Conservation (phyloP, 2,329 filamentous ascomycete species). For the Xylariaceae sp. region DNA sequence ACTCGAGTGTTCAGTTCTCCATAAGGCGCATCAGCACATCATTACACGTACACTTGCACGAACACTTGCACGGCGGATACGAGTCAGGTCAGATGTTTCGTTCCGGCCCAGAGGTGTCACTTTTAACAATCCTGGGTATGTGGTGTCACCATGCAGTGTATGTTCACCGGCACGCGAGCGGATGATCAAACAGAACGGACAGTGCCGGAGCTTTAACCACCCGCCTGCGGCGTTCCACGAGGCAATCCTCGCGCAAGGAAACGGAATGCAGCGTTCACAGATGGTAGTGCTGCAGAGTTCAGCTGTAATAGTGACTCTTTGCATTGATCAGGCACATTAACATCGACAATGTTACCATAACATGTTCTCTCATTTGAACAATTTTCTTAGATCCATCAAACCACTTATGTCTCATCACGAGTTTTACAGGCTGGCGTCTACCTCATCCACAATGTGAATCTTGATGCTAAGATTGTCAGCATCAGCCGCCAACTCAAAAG, state of each 20-base stretch:
- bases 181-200: slow-evolving; percentile 1
- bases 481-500: slow-evolving; percentile 59
- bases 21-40: background rate
- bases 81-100: slow-evolving; percentile 17
- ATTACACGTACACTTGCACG: no score
- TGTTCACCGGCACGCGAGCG: slow-evolving; percentile 11
- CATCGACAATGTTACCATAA: slow-evolving; percentile 19
- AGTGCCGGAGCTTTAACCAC: background rate
- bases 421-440: slow-evolving; percentile 32
- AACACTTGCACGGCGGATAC: slow-evolving; percentile 33
- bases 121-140: slow-evolving; percentile 19
- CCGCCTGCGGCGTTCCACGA: slow-evolving; percentile 11
- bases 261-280: slow-evolving; percentile 3
- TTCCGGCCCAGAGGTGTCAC: slow-evolving; percentile 14
- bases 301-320: background rate
- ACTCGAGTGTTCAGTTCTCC: background rate
- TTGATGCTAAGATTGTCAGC: slow-evolving; percentile 62
- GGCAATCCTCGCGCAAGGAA: slow-evolving; percentile 3
- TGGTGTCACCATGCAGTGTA: slow-evolving; percentile 16
- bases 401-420: slow-evolving; percentile 1
- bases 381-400: slow-evolving; percentile 3
- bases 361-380: background rate
- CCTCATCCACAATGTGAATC: slow-evolving; percentile 63
- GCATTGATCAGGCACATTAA: slow-evolving; percentile 9
- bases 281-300: background rate